These are phyloP conservation scores for Scedosporium boydii DNA, from an alignment of 2,329 filamentous ascomycete genomes.

Conservation along the genomic window DNA sequence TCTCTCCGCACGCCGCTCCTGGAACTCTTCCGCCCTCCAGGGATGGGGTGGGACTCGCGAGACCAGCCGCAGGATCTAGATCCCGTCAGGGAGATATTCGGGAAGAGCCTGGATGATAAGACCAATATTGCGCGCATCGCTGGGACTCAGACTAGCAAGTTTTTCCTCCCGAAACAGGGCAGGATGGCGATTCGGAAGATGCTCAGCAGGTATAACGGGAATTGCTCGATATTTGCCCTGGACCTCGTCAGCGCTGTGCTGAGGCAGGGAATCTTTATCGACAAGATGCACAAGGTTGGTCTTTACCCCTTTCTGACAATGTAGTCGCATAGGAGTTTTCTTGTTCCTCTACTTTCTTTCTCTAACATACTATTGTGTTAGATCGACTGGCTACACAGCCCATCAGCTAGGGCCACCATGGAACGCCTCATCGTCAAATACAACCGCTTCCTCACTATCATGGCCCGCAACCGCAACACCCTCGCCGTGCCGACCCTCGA, in stretches of 20 bases:
- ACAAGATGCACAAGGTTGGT: slow-evolving; percentile 57
- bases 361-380: slow-evolving; percentile 7
- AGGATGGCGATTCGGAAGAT: slow-evolving; percentile 49
- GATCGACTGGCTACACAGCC: slow-evolving; percentile 71
- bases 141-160: slow-evolving; percentile 14
- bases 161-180: slow-evolving; percentile 15
- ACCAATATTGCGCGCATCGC: slow-evolving; percentile 31
- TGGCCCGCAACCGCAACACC: slow-evolving; percentile 33
- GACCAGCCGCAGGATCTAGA: slow-evolving; percentile 33
- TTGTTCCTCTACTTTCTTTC: not conserved
- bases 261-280: slow-evolving; percentile 55
- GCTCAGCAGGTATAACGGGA: slow-evolving; percentile 64
- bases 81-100: slow-evolving; percentile 39
- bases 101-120: slow-evolving; percentile 29
- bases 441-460: slow-evolving; percentile 51
- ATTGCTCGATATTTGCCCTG: slow-evolving; percentile 53
- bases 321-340: no score
- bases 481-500: slow-evolving; percentile 63
- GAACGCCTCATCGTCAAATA: slow-evolving; percentile 55
- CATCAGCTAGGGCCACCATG: slow-evolving; percentile 55
- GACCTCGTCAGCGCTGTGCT: slow-evolving; percentile 57
- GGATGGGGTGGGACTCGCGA: not conserved
- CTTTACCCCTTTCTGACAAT: not conserved
- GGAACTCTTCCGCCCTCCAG: slow-evolving; percentile 21
- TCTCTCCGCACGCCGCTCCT: slow-evolving; percentile 33